Percentiles rank a stretch among this genome's conserved stretches.
phyloP scores from a whole-genome alignment of 169 alveolate species.

The Amoebophrya sp. region DNA sequence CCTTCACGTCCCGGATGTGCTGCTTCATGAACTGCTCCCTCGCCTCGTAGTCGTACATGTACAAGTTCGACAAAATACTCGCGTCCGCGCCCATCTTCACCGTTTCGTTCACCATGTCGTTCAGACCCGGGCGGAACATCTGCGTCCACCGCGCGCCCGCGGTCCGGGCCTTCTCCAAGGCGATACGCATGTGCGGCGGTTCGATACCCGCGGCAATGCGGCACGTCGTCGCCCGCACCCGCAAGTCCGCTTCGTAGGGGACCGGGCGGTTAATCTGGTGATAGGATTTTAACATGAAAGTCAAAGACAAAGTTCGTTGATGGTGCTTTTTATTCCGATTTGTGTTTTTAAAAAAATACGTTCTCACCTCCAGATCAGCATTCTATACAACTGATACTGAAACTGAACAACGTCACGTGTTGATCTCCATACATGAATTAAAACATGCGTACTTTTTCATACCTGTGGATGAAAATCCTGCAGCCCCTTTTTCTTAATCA shows the following conservation, averaged over 20 bases:
- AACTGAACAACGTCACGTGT: too few relatives aligned
- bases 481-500: neutral
- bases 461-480: conserved; percentile 5
- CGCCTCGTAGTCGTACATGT: conserved; percentile 30
- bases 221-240: conserved; percentile 30
- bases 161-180: conserved; percentile 15
- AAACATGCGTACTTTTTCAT: too few relatives aligned
- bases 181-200: conserved; percentile 29
- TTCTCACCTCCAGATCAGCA: too few relatives aligned
- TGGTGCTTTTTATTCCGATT: neutral
- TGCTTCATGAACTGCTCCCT: conserved; percentile 37
- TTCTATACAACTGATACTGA: too few relatives aligned
- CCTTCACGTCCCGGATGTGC: conserved; percentile 29
- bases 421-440: too few relatives aligned
- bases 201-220: conserved; percentile 40
- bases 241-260: conserved; percentile 23
- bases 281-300: neutral
- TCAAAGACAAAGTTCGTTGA: neutral
- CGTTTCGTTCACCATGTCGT: conserved; percentile 32
- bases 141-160: conserved; percentile 35
- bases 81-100: conserved; percentile 32
- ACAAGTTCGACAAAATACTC: conserved; percentile 25
- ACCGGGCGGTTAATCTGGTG: neutral
- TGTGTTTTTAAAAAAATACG: too few relatives aligned
- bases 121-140: conserved; percentile 35